Base-by-base conservation (phyloP, 108 stramenopile species). In the Stephanodiscus triporus region DNA sequence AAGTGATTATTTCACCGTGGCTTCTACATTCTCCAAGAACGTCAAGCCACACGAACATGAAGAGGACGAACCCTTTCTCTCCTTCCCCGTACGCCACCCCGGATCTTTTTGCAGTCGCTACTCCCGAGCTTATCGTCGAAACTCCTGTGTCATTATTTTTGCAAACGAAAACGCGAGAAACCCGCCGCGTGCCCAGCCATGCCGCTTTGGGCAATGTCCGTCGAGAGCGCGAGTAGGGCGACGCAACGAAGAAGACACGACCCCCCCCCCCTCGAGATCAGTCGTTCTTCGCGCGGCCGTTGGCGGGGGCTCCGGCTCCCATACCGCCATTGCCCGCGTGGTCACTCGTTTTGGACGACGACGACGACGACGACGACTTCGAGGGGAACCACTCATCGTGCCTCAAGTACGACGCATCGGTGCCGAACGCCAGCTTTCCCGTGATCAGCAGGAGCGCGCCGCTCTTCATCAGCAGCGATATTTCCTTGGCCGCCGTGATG, bases 381-480 rank as follows among this genome's bases (percentile, higher is more conserved):
- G 43, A 45, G 14, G 56, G 56, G 14, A 57, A 3, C 56, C 56
- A 57, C 56, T 57, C 56, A 16, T 57, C 19, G 19, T 22, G 56
- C 32, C 19, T 34, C 29, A 57, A 32, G 19, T 34, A 57, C 29
- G 56, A 57, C 9, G 11, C 10, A 56, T 56, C 55, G 9, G 7
- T 56, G 27, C 55, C 55, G 27, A 56, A 26, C 55, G 55, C 55
- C 55, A 56, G 10, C 55, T 56, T 56, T 26, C 27, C 55, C 19
- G 56, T 57, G 56, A 57, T 57, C n/a, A 30, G 30, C 13, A 57
- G 13, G 56, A 57, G 20, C 29, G 4, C 32, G 13, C 13, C 32
- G 56, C 56, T 57, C 32, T 57, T 57, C 32, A 34, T 20, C 56
- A 57, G 56, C 16, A 57, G 13, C 56, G 14, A 34, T 57, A 57